Evolutionary conservation across 2,329 filamentous ascomycete species (phyloP).

Genomic region (Ustilaginoidea virens): DNA sequence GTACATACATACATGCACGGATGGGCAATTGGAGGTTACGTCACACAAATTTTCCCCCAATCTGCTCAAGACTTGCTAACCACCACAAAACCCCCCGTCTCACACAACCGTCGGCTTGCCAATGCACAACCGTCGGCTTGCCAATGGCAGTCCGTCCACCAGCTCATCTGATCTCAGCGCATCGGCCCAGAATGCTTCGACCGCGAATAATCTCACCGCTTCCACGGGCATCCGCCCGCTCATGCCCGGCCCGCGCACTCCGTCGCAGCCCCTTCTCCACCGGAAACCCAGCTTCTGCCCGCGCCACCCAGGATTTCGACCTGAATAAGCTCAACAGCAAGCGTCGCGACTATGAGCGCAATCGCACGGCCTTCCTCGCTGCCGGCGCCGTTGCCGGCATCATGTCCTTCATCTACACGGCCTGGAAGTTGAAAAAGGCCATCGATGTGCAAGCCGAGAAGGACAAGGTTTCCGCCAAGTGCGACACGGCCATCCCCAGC

Average conservation of each 20-base stretch:
- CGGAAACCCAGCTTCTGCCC: conserved; percentile 10
- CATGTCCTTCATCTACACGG: conserved; percentile 34
- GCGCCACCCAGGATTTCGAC: conserved; percentile 33
- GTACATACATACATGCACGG: too few species aligned
- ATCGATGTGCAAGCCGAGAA: conserved; percentile 18
- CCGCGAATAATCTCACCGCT: conserved; percentile 3
- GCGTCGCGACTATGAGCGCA: conserved; percentile 32
- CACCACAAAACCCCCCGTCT: too few species aligned
- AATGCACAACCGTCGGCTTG: too few species aligned
- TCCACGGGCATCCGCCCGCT: conserved; percentile 2
- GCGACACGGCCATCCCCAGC: conserved; percentile 21
- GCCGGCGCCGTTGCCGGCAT: conserved; percentile 34
- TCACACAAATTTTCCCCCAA: too few species aligned
- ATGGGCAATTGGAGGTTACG: too few species aligned
- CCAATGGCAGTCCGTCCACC: too few species aligned
- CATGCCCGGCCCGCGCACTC: conserved; percentile 6
- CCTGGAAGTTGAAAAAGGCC: conserved; percentile 32
- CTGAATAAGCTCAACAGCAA: conserved; percentile 30
- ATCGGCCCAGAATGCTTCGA: conserved; percentile 5
- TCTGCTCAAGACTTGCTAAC: too few species aligned
- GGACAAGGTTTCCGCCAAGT: conserved; percentile 26
- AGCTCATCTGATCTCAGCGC: not conserved
- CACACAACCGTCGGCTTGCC: too few species aligned
- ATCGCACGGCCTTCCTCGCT: conserved; percentile 34
- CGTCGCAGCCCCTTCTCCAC: conserved; percentile 16